phyloP scores from a whole-genome alignment of 139 green algal genomes.

The Axilococcus clingmanii region DNA sequence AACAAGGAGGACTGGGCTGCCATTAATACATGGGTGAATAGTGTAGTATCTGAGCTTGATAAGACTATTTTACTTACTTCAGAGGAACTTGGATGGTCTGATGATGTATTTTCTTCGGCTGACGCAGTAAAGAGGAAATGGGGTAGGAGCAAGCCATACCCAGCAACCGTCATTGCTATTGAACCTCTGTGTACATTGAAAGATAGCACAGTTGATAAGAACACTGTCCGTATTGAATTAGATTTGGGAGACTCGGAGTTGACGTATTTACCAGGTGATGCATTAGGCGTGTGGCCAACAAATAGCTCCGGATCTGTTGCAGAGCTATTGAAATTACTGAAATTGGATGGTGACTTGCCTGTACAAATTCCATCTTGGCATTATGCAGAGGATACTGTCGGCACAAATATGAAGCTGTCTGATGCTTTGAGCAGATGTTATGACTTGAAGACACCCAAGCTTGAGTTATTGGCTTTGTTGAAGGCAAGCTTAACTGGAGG shows the following conservation, averaged over 20 bases:
- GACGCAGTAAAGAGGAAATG: slow-evolving; percentile 23
- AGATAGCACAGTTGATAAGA: slow-evolving; percentile 52
- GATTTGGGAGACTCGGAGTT: slow-evolving; percentile 64
- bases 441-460: slow-evolving; percentile 64
- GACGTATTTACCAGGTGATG: slow-evolving; percentile 69
- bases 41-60: slow-evolving; percentile 29
- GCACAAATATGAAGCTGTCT: slow-evolving; percentile 29
- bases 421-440: slow-evolving; percentile 61
- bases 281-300: slow-evolving; percentile 67
- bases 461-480: slow-evolving; percentile 43
- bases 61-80: slow-evolving; percentile 36
- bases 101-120: slow-evolving; percentile 1
- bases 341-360: slow-evolving; percentile 12
- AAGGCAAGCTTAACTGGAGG: not conserved
- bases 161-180: slow-evolving; percentile 40
- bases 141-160: slow-evolving; percentile 57
- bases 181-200: slow-evolving; percentile 51
- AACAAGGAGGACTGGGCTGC: slow-evolving; percentile 73
- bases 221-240: slow-evolving; percentile 71
- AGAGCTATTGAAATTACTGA: slow-evolving; percentile 47
- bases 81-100: slow-evolving; percentile 23
- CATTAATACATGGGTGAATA: slow-evolving; percentile 61
- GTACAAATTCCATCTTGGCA: slow-evolving; percentile 55
- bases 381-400: slow-evolving; percentile 40
- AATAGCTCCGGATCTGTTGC: slow-evolving; percentile 59